phyloP scores from a whole-genome alignment of 208 protist genomes.

The Herpetomonas muscarum region DNA sequence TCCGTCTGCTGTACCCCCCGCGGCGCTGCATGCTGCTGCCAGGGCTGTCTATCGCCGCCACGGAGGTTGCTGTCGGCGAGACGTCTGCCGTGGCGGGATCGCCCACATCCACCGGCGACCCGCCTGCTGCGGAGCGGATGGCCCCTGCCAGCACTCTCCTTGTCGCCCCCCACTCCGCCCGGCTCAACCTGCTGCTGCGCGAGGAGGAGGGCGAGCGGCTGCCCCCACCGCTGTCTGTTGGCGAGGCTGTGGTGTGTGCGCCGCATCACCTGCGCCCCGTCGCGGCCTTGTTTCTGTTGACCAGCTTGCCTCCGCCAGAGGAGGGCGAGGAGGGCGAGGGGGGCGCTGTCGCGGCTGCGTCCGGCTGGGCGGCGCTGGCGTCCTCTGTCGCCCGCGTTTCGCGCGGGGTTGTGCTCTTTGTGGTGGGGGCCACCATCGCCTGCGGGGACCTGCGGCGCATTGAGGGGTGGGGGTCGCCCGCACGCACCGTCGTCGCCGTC shows the following conservation, averaged over 20 bases:
- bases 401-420: neutral
- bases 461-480: neutral
- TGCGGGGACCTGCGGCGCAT: neutral
- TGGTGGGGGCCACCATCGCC: conserved; percentile 1
- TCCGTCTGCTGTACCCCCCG: neutral
- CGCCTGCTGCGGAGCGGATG: neutral
- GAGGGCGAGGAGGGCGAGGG: too few relatives aligned
- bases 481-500: neutral
- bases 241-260: neutral
- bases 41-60: neutral
- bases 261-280: neutral
- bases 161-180: neutral
- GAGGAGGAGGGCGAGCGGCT: neutral
- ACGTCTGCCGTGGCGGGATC: neutral
- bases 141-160: conserved; percentile 1
- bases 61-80: neutral
- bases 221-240: neutral
- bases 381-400: neutral
- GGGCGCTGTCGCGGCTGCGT: neutral
- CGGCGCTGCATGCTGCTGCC: neutral
- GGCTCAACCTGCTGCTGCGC: neutral
- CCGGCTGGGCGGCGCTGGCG: neutral
- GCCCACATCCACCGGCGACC: neutral
- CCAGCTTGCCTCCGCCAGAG: neutral
- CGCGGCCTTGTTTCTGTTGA: neutral